Conservation (phyloP, 2,329 filamentous ascomycete genomes). For the Trichoderma arundinaceum region DNA sequence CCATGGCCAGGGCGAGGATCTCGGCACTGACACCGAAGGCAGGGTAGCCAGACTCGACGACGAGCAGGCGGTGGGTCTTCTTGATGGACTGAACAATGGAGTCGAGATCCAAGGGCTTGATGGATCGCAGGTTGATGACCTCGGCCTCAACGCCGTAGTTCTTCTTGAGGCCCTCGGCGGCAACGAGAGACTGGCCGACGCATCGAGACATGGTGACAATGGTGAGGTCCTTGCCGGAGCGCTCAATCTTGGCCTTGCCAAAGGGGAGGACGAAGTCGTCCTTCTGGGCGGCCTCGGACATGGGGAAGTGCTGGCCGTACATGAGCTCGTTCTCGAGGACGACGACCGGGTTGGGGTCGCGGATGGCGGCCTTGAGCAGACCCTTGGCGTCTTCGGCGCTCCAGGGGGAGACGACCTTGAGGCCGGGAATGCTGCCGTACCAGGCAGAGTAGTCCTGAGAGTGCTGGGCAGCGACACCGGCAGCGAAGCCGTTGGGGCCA, state of each 20-base stretch:
- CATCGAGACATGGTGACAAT: constrained; percentile 94
- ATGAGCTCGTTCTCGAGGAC: constrained; percentile 88
- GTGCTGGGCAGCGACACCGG: constrained; percentile 96
- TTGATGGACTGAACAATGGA: constrained; percentile 96
- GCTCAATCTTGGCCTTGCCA: constrained; percentile 99
- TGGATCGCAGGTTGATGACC: constrained; percentile 95
- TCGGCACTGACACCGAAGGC: constrained; percentile 92
- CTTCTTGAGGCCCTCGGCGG: constrained; percentile 90
- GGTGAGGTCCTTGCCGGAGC: constrained; percentile 91
- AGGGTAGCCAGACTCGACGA: constrained; percentile 94
- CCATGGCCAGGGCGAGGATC: constrained; percentile 92
- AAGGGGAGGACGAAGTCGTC: constrained; percentile 97
- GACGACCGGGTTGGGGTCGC: constrained; percentile 96
- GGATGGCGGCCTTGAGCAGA: constrained; percentile 94
- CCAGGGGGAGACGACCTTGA: constrained; percentile 97
- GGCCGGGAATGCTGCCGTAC: constrained; percentile 96
- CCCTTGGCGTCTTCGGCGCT: constrained; percentile 98
- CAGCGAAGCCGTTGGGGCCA: constrained; percentile 95
- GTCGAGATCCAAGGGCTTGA: constrained; percentile 96
- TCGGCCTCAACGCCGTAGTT: constrained; percentile 96
- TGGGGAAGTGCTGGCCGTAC: constrained; percentile 93
- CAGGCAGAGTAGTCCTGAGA: constrained; percentile 98
- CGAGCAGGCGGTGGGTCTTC: constrained; percentile 93
- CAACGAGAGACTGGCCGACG: constrained; percentile 87
- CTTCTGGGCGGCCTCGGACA: constrained; percentile 95